Base-by-base conservation (phyloP, 495 filamentous ascomycete species). In the Podospora sp. region DNA sequence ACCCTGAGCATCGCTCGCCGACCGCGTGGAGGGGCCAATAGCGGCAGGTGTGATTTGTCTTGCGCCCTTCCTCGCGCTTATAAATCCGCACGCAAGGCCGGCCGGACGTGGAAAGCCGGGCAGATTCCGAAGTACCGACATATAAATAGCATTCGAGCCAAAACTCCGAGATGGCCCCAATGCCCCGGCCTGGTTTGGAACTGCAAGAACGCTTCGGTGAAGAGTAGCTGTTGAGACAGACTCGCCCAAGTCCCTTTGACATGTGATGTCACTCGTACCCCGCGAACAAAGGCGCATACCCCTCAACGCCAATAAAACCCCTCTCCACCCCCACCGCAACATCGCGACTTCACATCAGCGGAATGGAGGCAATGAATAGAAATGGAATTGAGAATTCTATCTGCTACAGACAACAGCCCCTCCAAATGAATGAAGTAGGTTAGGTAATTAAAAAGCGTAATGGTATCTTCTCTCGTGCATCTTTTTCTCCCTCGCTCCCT, bases 11-110 rank as follows among this genome's bases (percentile, higher is more conserved):
- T 14, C 40, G 11, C 11, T 46, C 40, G 40, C 14, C 40, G 40
- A 46, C 40, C 40, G 16, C 40, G 40, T 46, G 40, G 40, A 46
- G 40, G 40, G 25, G 26, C 56, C 56, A 59, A 59, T 59, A 26
- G 56, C 56, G 27, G 56, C 56, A 59, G 56, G 56, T 59, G 56
- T 59, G 56, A 59, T 59, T 59, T 26, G 53, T 26, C 53, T 57
- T 20, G n/a, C 56, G 6, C 26, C 6, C 26, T 33, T 33, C 26
- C 56, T 59, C 24, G 56, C 22, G 16, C 52, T 46, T 46, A 46
- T 46, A 46, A 46, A 46, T 46, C 40, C 40, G 16, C 40, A 14
- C 11, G 5, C 40, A 46, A 11, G 2, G 14, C 40, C 40, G 5
- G 40, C 40, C 40, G 40, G 40, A 46, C 40, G 16, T 46, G 40